A percentile compares a stretch with the other conserved stretches of the same genome.
phyloP scores from a whole-genome alignment of 2,329 filamentous ascomycete genomes.

The Byssochlamys sp. region DNA sequence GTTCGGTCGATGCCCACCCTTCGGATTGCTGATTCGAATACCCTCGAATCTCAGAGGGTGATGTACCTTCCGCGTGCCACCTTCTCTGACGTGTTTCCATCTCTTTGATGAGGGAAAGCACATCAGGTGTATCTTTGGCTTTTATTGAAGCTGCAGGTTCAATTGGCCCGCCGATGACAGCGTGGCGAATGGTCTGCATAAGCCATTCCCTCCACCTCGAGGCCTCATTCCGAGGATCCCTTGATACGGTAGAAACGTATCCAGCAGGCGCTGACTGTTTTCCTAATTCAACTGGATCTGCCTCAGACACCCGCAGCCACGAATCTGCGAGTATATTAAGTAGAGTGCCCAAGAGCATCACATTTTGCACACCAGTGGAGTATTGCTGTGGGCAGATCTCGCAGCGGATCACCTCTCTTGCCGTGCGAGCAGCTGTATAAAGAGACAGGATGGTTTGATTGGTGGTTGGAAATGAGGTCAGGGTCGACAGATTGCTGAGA shows the following conservation, averaged over 20 bases:
- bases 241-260: slow-evolving; percentile 17
- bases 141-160: slow-evolving; percentile 13
- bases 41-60: not conserved
- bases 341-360: slow-evolving; percentile 38
- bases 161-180: slow-evolving; percentile 24
- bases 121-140: slow-evolving; percentile 24
- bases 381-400: slow-evolving; percentile 32
- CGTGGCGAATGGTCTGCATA: slow-evolving; percentile 25
- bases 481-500: slow-evolving; percentile 32
- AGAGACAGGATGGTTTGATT: slow-evolving; percentile 35
- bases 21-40: not conserved
- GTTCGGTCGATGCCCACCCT: slow-evolving; percentile 5
- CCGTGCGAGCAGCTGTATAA: slow-evolving; percentile 33
- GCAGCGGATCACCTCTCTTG: slow-evolving; percentile 34
- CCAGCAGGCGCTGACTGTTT: slow-evolving; percentile 23
- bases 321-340: slow-evolving; percentile 36
- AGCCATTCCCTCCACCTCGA: slow-evolving; percentile 31
- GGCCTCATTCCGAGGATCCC: slow-evolving; percentile 17
- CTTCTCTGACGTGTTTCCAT: slow-evolving; percentile 34
- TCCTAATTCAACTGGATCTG: slow-evolving; percentile 27
- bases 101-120: slow-evolving; percentile 31
- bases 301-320: slow-evolving; percentile 33
- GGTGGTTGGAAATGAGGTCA: slow-evolving; percentile 34
- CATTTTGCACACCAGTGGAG: slow-evolving; percentile 35
- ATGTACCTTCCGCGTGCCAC: slow-evolving; percentile 25